phyloP scores from a whole-genome alignment of 768 basidiomycete genomes.

The Polyporus arcularius region DNA sequence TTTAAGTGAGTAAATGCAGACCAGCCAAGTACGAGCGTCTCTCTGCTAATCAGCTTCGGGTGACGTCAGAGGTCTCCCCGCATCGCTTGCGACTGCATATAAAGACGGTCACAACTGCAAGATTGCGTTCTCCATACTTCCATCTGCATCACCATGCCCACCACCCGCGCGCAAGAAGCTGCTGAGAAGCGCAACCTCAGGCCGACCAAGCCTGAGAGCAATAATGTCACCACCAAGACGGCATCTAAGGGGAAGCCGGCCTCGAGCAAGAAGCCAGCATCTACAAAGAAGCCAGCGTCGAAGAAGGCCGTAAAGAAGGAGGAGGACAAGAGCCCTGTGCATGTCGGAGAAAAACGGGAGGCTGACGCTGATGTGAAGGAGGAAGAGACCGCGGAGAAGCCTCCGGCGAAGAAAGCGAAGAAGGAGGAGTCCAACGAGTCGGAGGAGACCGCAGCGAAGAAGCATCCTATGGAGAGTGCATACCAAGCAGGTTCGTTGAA shows the following conservation, averaged over 20 bases:
- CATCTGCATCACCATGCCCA: constrained; percentile 17
- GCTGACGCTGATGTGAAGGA: constrained; percentile 12
- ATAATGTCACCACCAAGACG: constrained; percentile 10
- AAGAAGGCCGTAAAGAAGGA: not conserved
- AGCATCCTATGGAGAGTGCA: constrained; percentile 16
- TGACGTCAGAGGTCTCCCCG: constrained; percentile 14
- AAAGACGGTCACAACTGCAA: not conserved
- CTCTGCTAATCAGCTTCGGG: not conserved
- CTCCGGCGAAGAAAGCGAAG: constrained; percentile 27
- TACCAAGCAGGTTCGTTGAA: constrained; percentile 24
- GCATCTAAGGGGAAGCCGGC: constrained; percentile 8
- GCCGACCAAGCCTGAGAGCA: constrained; percentile 2
- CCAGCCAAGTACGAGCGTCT: not conserved
- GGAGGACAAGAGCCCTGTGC: not conserved
- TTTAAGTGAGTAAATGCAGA: too few species aligned
- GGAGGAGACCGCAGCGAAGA: constrained; percentile 14
- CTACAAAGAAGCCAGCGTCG: not conserved
- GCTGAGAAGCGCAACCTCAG: constrained; percentile 13
- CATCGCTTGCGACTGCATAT: not conserved
- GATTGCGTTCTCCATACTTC: not conserved
- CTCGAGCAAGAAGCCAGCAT: constrained; percentile 3
- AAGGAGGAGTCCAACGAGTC: constrained; percentile 13
- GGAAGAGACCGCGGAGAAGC: constrained; percentile 14
- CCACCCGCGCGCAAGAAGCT: constrained; percentile 23
- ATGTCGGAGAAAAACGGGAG: constrained; percentile 24